Conservation (phyloP, 2,329 filamentous ascomycete genomes). For the Dendrostoma leiphaemia region DNA sequence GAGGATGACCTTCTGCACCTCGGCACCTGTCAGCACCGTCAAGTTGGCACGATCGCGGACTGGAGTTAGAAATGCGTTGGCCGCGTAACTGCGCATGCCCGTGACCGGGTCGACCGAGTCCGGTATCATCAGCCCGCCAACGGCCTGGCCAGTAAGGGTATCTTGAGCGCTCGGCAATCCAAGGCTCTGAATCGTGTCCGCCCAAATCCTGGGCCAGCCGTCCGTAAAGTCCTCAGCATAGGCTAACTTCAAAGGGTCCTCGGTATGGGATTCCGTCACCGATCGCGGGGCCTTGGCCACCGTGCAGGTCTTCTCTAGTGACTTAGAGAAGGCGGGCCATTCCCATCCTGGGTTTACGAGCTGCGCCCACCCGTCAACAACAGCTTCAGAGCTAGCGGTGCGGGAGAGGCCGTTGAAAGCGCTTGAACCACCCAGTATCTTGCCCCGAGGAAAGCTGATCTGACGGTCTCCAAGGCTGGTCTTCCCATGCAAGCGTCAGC, state of each 20-base stretch:
- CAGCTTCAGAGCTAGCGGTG: slow-evolving; percentile 14
- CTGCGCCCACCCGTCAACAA: slow-evolving; percentile 18
- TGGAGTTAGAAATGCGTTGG: slow-evolving; percentile 18
- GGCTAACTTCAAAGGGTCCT: neutral
- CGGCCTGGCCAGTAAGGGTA: neutral
- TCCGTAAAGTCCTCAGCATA: slow-evolving; percentile 1
- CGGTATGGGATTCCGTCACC: too few species aligned
- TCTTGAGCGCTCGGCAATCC: neutral
- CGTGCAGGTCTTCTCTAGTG: neutral
- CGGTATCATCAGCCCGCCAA: neutral
- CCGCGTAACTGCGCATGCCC: slow-evolving; percentile 19
- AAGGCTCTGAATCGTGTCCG: slow-evolving; percentile 8
- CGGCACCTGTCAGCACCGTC: slow-evolving; percentile 15
- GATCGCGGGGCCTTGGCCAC: too few species aligned
- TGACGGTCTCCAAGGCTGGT: neutral
- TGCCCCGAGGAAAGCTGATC: neutral
- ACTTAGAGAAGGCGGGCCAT: slow-evolving; percentile 9
- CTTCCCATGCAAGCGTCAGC: too few species aligned
- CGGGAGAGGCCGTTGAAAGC: slow-evolving; percentile 21
- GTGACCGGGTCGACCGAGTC: neutral
- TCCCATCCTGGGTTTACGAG: slow-evolving; percentile 22
- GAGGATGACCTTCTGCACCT: neutral
- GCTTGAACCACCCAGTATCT: neutral
- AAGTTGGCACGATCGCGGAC: slow-evolving; percentile 17
- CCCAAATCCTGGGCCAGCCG: slow-evolving; percentile 15